phyloP scores from a whole-genome alignment of 208 protist species.

The Leishmania major region DNA sequence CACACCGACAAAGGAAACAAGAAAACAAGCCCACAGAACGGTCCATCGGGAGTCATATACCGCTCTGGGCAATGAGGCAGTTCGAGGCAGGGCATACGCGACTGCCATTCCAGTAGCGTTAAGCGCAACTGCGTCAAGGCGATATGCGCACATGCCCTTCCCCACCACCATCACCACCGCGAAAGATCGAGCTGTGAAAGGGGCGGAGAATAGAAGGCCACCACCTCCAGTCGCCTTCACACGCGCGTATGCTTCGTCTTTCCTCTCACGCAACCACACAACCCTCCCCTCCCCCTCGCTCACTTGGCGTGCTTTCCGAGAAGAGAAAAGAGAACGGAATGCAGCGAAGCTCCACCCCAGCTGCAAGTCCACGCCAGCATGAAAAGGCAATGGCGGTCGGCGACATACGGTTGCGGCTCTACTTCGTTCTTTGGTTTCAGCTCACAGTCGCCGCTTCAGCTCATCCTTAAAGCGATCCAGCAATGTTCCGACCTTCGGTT shows the following conservation, averaged over 20 bases:
- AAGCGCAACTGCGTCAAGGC: background rate
- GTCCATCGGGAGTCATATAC: background rate
- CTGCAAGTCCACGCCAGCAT: background rate
- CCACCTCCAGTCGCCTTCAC: background rate
- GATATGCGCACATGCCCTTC: background rate
- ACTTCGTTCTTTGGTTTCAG: background rate
- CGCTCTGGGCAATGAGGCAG: background rate
- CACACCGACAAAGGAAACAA: background rate
- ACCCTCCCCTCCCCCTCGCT: background rate
- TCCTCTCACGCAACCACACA: background rate
- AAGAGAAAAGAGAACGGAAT: background rate
- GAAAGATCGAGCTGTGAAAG: background rate
- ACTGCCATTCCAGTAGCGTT: background rate
- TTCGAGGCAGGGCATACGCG: background rate
- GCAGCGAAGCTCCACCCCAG: background rate
- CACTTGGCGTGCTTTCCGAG: background rate
- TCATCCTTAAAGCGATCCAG: constrained; percentile 65
- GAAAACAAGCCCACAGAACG: background rate
- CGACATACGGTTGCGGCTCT: background rate
- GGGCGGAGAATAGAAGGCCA: background rate
- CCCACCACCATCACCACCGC: background rate
- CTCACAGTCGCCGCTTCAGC: constrained; percentile 50
- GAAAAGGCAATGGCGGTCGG: background rate
- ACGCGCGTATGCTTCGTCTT: background rate
- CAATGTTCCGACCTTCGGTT: constrained; percentile 34